Base-by-base conservation (phyloP, 1,284 basidiomycete genomes). In the Boletus sp. region DNA sequence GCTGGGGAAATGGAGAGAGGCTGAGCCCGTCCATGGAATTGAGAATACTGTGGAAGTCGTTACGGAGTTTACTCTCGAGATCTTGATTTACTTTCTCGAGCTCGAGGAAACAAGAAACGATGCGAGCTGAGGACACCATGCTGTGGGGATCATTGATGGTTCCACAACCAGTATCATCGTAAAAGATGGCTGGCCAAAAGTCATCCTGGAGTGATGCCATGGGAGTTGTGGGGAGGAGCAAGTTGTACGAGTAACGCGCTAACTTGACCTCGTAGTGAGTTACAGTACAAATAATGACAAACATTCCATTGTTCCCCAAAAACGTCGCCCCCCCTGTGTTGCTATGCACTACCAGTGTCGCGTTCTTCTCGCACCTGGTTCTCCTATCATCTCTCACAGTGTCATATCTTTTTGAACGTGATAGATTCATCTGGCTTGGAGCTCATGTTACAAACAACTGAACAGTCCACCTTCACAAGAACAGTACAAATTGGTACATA, bases 251-350 rank as follows among this genome's bases (percentile, higher is more conserved):
- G 29, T 3, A 17, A 8, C 25, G 25, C 25, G 25, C 8, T 5
- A n/a, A 26, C 9, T 29, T 12, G 6, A 9, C 12, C 35, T 14
- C n/a, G 35, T 16, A 23, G 14, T 6, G 34, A 39, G 16, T 13
- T 17, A n/a, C 3, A 7, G 13, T 13, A 23, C 40, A 41, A 41
- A 41, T 12, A 22, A 12, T 8, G 20, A 7, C 19, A 41, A 32
- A 40, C 14, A 43, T 30, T 23, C 33, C 39, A 45, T 51, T 51
- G 49, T 51, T 47, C 42, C 8, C 46, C 46, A 22, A 46, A 47
- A 46, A 23, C 8, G 44, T 23, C 10, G 10, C 12, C 2, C 4
- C 29, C 41, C 41, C 41, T 37, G 9, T 14, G 19, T 30, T 3
- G 25, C 27, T 27, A 13, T 12, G 12, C n/a, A n/a, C n/a, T n/a